Conservation (phyloP, 257 asterid genomes). For the Scutellaria baicalensis region DNA sequence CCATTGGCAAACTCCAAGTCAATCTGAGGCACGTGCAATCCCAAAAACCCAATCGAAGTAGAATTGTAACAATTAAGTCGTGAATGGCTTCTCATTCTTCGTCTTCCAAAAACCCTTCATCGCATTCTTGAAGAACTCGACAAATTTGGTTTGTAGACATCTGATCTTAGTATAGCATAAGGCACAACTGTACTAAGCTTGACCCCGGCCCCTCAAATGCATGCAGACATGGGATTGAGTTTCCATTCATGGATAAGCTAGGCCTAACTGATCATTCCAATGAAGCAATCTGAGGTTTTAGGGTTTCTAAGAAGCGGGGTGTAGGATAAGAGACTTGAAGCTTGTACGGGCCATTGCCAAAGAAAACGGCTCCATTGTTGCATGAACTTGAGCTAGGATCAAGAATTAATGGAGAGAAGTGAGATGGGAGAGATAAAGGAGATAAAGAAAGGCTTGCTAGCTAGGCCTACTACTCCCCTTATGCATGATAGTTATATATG, state of each 20-base stretch:
- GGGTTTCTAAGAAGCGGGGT: constrained; percentile 33
- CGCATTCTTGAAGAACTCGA: constrained; percentile 3
- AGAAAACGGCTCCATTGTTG: constrained; percentile 15
- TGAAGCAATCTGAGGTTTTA: constrained; percentile 10
- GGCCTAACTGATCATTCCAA: constrained; percentile 24
- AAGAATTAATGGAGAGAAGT: constrained; percentile 11
- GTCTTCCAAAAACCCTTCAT: constrained; percentile 15
- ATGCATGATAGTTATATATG: constrained; percentile 28
- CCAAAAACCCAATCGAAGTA: constrained; percentile 4
- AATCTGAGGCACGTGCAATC: constrained; percentile 19
- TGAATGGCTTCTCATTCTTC: constrained; percentile 19
- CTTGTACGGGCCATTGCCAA: constrained; percentile 14
- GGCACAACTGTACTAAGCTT: constrained; percentile 20
- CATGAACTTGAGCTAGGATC: constrained; percentile 7
- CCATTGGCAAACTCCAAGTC: constrained; percentile 20
- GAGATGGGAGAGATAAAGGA: constrained; percentile 26
- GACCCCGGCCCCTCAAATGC: constrained; percentile 21
- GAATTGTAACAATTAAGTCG: constrained; percentile 10
- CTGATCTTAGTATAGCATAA: constrained; percentile 9
- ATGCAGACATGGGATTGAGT: constrained; percentile 14
- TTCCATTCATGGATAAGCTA: constrained; percentile 14
- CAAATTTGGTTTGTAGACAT: constrained; percentile 8
- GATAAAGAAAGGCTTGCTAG: constrained; percentile 36
- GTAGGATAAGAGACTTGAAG: constrained; percentile 18
- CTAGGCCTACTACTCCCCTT: constrained; percentile 17